A percentile compares a stretch with the other conserved stretches of the same genome.
Conservation (phyloP, 148 eudicot species). For the Persicaria tinctoria region DNA sequence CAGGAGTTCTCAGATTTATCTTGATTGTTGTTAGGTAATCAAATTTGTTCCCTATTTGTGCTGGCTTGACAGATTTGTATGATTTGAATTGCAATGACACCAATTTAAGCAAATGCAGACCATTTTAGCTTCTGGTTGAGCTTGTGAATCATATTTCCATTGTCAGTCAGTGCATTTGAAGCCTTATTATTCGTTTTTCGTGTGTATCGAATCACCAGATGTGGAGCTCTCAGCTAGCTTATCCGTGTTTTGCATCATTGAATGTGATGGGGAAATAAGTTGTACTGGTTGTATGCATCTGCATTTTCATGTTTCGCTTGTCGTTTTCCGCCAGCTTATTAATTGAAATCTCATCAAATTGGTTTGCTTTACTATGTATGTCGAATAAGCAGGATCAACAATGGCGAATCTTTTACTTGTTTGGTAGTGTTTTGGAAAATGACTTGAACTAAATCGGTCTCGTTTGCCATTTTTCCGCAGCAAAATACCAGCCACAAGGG, state of each 20-base stretch:
- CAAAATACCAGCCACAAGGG: constrained; percentile 34
- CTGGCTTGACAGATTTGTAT: background rate
- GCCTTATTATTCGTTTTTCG: too few relatives aligned
- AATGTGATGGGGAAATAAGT: background rate
- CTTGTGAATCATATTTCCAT: background rate
- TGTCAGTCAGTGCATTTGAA: background rate
- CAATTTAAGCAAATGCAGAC: background rate
- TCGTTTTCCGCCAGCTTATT: too few relatives aligned
- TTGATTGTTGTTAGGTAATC: background rate
- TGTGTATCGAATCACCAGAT: background rate
- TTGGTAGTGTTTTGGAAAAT: background rate
- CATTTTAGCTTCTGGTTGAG: background rate
- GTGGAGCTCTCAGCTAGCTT: background rate
- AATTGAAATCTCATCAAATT: too few relatives aligned
- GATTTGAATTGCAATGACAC: background rate
- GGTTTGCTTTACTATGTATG: background rate
- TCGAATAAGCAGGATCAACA: background rate
- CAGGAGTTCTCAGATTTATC: constrained; percentile 1
- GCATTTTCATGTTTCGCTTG: background rate
- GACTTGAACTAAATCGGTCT: background rate
- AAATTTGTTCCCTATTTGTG: background rate
- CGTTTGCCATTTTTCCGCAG: constrained; percentile 25
- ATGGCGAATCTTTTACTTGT: background rate
- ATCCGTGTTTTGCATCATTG: background rate
- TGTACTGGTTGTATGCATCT: background rate